Percentiles rank a stretch among this genome's conserved stretches.
phyloP scores from a whole-genome alignment of 1,284 basidiomycete genomes.

The Ceratobasidium sp. region DNA sequence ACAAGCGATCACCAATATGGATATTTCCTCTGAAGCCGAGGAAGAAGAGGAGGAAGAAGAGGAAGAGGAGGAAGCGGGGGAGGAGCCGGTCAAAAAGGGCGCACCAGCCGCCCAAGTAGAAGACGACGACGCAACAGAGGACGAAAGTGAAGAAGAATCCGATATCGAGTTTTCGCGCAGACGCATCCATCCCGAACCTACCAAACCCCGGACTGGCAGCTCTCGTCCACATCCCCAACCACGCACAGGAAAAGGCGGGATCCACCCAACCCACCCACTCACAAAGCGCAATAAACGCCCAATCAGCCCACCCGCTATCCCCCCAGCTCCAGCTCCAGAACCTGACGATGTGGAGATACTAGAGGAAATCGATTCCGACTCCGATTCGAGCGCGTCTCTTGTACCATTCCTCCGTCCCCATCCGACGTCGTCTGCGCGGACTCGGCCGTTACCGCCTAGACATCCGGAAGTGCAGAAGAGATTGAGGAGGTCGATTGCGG shows the following conservation, averaged over 20 bases:
- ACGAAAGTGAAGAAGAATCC: slow-evolving; percentile 5
- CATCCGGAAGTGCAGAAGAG: background rate
- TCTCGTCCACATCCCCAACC: too few species aligned
- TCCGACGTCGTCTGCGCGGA: slow-evolving; percentile 28
- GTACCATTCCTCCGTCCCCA: slow-evolving; percentile 22
- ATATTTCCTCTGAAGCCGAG: too few species aligned
- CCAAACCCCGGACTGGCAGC: too few species aligned
- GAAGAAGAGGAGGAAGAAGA: too few species aligned
- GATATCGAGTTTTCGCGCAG: too few species aligned
- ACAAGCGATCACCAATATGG: too few species aligned
- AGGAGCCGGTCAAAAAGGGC: background rate
- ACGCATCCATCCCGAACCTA: too few species aligned
- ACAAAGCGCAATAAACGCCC: background rate
- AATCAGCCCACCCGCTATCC: background rate
- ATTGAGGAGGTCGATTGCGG: background rate
- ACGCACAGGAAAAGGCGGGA: background rate
- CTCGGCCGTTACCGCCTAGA: background rate
- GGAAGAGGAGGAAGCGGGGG: too few species aligned
- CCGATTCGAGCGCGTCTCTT: background rate
- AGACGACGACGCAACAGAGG: slow-evolving; percentile 9
- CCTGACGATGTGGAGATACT: background rate
- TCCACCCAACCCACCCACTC: background rate
- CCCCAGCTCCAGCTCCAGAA: background rate
- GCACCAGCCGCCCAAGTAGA: background rate
- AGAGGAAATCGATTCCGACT: background rate